These are phyloP conservation scores for Xylaria curta DNA, from an alignment of 495 filamentous ascomycete genomes.

Conservation along the genomic window DNA sequence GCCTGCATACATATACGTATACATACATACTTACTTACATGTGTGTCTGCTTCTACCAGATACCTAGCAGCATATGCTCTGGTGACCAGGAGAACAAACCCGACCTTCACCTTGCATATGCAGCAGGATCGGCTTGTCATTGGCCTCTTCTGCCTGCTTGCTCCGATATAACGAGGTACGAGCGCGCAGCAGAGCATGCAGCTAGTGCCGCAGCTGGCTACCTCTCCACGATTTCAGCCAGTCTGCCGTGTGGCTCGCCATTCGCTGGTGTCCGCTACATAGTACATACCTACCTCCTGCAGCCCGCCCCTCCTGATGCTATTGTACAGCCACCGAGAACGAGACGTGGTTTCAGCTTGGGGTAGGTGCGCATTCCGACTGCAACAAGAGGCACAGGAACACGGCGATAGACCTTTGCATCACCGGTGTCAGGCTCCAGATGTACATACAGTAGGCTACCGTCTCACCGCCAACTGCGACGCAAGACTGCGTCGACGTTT, in stretches of 20 bases:
- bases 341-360: constrained; percentile 21
- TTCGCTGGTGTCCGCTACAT: background rate
- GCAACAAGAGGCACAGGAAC: background rate
- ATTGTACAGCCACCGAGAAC: constrained; percentile 9
- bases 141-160: constrained; percentile 1
- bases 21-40: background rate
- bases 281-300: background rate
- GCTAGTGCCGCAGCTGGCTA: constrained; percentile 21
- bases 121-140: background rate
- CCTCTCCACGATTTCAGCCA: constrained; percentile 16
- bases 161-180: constrained; percentile 14
- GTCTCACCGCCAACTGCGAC: constrained; percentile 12
- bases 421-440: background rate
- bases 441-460: background rate
- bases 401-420: background rate
- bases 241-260: constrained; percentile 8
- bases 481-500: background rate
- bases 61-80: background rate
- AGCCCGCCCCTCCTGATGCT: constrained; percentile 3
- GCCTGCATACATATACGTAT: background rate
- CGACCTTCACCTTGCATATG: constrained; percentile 21
- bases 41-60: background rate
- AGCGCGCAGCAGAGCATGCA: constrained; percentile 23
- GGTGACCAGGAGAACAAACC: constrained; percentile 6
- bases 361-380: constrained; percentile 22